Evolutionary conservation across 1,139 yeast genomes (phyloP), one percentile per base, ranked within the genome.

Genomic region (Pichiaceae sp.): DNA sequence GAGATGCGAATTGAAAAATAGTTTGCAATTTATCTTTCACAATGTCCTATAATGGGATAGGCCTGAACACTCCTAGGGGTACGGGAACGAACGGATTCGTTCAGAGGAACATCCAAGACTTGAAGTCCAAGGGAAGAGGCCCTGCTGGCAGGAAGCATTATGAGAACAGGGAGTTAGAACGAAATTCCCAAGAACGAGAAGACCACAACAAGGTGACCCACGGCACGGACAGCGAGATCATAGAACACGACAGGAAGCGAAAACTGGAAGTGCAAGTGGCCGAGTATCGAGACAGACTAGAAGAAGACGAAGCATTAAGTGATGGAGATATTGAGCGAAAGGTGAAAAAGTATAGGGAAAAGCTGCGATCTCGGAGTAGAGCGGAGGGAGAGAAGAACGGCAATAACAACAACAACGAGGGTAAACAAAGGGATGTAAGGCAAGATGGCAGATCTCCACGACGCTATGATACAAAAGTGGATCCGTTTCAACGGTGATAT

Each of bases 81-180:
- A 65, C 82, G 0, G 85, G 85, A 0, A 81, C 91, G 1, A 78
- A 81, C 31, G 93, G 93, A 0, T 68, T 70, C 50, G 66, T 82
- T 4, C 82, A 78, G 51, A 62, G 66, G 39, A 80, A 70, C 44
- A 44, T 63, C 5, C 61, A 73, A 0, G 49, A 62, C 12, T 33
- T 53, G 1, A 38, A 45, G 15, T 40, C 43, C 17, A 38, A 43
- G n/a, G 44, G 49, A 17, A 47, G 43, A 35, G 57, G 46, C 39
- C 53, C 35, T 42, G 50, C 46, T 31, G 37, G 52, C 18, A 55
- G 58, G 3, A 66, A 63, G 14, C 59, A 57, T 29, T 65, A 54
- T 45, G 60, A 56, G 32, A 47, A 56, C 31, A 55, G 72, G 32
- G 59, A 60, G 42, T 44, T 48, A 20, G 43, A 16, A 3, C 32